Percentiles rank a stretch among this genome's conserved stretches.
phyloP scores from a whole-genome alignment of 768 basidiomycete genomes.

The Tricholoma saponaceum region DNA sequence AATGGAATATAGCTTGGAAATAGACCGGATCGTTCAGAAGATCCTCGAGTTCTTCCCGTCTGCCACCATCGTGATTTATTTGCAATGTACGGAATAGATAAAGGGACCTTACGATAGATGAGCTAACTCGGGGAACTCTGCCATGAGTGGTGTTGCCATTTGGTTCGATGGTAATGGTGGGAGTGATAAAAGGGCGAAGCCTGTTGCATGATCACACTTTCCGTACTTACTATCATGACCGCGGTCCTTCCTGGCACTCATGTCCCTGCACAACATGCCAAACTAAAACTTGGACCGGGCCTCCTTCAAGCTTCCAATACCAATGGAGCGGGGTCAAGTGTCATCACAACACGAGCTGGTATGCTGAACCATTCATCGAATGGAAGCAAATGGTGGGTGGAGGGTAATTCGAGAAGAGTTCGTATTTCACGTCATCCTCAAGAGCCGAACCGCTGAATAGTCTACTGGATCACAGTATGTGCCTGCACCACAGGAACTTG shows the following conservation, averaged over 20 bases:
- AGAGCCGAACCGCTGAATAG: conserved; percentile 2
- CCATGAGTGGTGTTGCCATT: conserved; percentile 44
- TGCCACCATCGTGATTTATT: conserved; percentile 24
- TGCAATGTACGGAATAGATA: neutral
- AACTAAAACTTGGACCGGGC: conserved; percentile 86
- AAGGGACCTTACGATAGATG: conserved; percentile 58
- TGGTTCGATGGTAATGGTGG: conserved; percentile 8
- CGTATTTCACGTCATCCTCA: conserved; percentile 27
- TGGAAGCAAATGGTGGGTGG: conserved; percentile 84
- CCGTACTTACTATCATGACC: conserved; percentile 31
- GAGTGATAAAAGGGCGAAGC: no score
- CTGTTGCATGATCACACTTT: no score
- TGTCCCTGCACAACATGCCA: conserved; percentile 70
- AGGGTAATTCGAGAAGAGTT: conserved; percentile 81
- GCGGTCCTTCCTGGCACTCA: conserved; percentile 79
- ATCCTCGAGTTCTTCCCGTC: conserved; percentile 89
- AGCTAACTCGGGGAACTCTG: conserved; percentile 71
- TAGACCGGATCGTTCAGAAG: conserved; percentile 76
- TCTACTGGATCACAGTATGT: conserved; percentile 59
- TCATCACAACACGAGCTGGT: conserved; percentile 67
- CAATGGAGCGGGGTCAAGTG: conserved; percentile 26
- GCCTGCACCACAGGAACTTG: conserved; percentile 85
- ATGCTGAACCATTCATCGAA: conserved; percentile 66
- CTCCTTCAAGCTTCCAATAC: conserved; percentile 45
- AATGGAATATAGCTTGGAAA: conserved; percentile 86